A percentile compares a stretch with the other conserved stretches of the same genome.
phyloP scores from a whole-genome alignment of 2,329 filamentous ascomycete genomes.

The Hypoxylon sp. region DNA sequence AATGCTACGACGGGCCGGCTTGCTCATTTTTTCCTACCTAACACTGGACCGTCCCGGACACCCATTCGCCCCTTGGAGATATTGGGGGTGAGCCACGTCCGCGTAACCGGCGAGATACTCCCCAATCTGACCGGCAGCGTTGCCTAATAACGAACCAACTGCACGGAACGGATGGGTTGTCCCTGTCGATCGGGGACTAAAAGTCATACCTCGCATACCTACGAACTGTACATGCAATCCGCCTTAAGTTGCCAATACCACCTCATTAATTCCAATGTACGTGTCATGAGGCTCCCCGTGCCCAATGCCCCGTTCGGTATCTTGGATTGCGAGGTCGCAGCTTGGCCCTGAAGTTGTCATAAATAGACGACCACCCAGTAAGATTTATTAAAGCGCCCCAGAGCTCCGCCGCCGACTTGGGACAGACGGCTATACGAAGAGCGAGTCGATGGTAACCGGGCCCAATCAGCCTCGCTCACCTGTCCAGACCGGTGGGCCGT shows the following conservation, averaged over 20 bases:
- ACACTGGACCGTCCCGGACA: slow-evolving; percentile 2
- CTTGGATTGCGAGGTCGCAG: background rate
- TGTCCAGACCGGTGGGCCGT: slow-evolving; percentile 7
- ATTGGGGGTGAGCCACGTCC: slow-evolving; percentile 10
- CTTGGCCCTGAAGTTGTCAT: background rate
- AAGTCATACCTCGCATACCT: slow-evolving; percentile 3
- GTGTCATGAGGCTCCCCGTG: slow-evolving; percentile 12
- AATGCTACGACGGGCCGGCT: background rate
- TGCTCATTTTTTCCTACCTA: background rate
- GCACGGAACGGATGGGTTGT: slow-evolving; percentile 22
- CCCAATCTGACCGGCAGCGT: slow-evolving; percentile 9
- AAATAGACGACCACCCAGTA: background rate
- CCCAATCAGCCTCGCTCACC: slow-evolving; percentile 13
- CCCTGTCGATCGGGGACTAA: slow-evolving; percentile 21
- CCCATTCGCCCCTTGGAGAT: background rate
- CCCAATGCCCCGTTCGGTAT: background rate
- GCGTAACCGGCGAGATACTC: slow-evolving; percentile 10
- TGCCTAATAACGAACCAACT: slow-evolving; percentile 20
- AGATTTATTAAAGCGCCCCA: background rate
- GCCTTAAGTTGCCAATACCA: background rate
- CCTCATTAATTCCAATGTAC: slow-evolving; percentile 6
- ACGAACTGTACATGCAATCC: slow-evolving; percentile 1
- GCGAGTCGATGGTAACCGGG: slow-evolving; percentile 27
- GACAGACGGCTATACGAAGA: slow-evolving; percentile 8
- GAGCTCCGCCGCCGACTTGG: slow-evolving; percentile 7